phyloP scores from a whole-genome alignment of 1,284 basidiomycete genomes.

The Mrakiaceae sp. region DNA sequence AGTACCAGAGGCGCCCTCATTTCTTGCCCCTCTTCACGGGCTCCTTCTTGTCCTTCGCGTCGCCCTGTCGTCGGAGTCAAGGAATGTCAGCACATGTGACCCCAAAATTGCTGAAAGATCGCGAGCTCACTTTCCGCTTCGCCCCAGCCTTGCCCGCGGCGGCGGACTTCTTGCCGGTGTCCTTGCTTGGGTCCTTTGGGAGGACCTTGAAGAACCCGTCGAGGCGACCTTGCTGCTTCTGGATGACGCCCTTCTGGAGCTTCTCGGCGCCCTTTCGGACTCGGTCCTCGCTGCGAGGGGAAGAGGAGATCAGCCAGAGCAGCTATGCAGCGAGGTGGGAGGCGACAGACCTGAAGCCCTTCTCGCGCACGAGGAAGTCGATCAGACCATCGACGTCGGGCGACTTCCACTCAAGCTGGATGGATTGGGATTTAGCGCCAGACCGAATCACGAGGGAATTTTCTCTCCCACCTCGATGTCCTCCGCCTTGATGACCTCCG shows the following conservation, averaged over 20 bases:
- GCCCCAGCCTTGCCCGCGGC: conserved; percentile 21
- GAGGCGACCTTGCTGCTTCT: conserved; percentile 90
- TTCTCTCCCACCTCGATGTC: conserved; percentile 58
- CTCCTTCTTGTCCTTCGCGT: conserved; percentile 20
- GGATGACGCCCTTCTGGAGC: conserved; percentile 69
- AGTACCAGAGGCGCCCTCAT: not conserved
- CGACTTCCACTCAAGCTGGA: conserved; percentile 80
- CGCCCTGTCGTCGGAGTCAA: conserved; percentile 6
- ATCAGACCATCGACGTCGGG: conserved; percentile 91
- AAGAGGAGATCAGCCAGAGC: not conserved
- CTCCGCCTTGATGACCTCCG: conserved; percentile 75
- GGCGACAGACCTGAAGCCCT: conserved; percentile 79
- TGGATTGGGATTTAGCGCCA: not conserved
- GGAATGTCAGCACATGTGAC: not conserved
- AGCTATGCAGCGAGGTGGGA: not conserved
- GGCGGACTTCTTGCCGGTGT: conserved; percentile 30
- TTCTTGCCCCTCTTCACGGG: conserved; percentile 37
- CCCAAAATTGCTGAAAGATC: not conserved
- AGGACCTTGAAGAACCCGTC: conserved; percentile 87
- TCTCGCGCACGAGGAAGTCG: conserved; percentile 85
- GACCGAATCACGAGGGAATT: not conserved
- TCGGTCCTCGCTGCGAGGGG: conserved; percentile 67
- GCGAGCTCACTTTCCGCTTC: conserved; percentile 28
- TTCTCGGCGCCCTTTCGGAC: conserved; percentile 93
- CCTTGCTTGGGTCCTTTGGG: conserved; percentile 44